These are phyloP conservation scores for Harringtonia aguacate DNA, from an alignment of 2,329 filamentous ascomycete genomes.

Conservation along the genomic window DNA sequence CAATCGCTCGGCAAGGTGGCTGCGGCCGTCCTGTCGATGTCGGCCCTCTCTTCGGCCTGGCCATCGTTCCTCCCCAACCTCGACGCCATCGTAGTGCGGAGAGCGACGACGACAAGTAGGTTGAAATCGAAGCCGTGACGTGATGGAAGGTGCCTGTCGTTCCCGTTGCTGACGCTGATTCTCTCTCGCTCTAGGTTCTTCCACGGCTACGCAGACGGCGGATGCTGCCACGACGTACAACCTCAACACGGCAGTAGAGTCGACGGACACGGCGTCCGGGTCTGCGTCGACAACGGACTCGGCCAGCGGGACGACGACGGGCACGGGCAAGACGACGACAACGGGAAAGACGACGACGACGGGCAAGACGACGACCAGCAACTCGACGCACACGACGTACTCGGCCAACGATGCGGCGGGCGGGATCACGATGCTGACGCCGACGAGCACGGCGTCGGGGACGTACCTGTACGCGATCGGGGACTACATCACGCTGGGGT, in stretches of 20 bases:
- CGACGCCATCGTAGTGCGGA: constrained; percentile 40
- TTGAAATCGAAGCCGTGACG: neutral
- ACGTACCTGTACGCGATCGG: constrained; percentile 49
- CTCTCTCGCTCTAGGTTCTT: neutral
- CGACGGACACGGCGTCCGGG: constrained; percentile 13
- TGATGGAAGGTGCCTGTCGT: too few relatives aligned
- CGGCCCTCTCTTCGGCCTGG: constrained; percentile 34
- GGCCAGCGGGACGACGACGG: constrained; percentile 15
- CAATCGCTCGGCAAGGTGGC: constrained; percentile 33
- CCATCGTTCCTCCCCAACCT: constrained; percentile 43
- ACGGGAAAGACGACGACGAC: constrained; percentile 2
- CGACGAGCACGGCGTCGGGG: constrained; percentile 30
- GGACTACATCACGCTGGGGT: constrained; percentile 47
- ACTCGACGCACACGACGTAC: constrained; percentile 27
- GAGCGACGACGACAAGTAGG: constrained; percentile 10
- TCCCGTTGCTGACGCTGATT: too few relatives aligned
- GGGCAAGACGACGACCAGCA: constrained; percentile 14
- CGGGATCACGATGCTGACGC: constrained; percentile 41
- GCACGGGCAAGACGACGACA: constrained; percentile 3
- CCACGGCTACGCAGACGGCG: neutral
- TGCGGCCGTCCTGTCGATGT: constrained; percentile 40
- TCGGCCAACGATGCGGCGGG: constrained; percentile 36
- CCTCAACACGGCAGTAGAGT: constrained; percentile 27
- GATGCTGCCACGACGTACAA: constrained; percentile 21
- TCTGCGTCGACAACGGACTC: constrained; percentile 16